These are phyloP conservation scores for Candida xyloterini DNA, from an alignment of 805 yeast species.

Conservation along the genomic window DNA sequence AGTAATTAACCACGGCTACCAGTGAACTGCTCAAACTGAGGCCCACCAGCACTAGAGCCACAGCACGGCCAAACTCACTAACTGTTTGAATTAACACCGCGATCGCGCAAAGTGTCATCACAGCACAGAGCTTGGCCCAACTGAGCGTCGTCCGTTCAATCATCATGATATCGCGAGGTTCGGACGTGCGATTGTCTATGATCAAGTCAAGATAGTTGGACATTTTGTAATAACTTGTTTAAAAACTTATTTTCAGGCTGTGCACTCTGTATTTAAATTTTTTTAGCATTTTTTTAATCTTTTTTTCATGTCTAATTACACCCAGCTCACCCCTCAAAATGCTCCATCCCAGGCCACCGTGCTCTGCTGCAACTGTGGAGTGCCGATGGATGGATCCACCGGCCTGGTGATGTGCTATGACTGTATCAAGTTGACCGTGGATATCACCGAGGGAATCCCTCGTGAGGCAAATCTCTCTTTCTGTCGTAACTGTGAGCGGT, in stretches of 20 bases:
- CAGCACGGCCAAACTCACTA: constrained; percentile 20
- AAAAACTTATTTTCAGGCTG: constrained; percentile 1
- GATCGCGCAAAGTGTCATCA: constrained; percentile 44
- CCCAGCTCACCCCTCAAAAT: constrained; percentile 38
- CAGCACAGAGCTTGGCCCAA: constrained; percentile 45
- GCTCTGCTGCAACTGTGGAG: constrained; percentile 97
- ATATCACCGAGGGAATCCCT: constrained; percentile 91
- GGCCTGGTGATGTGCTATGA: constrained; percentile 96
- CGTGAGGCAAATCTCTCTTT: constrained; percentile 91
- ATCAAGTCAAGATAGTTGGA: constrained; percentile 22
- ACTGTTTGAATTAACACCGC: constrained; percentile 47
- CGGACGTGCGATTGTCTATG: constrained; percentile 40
- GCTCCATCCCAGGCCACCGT: constrained; percentile 62
- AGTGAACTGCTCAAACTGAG: constrained; percentile 39
- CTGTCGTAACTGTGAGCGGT: constrained; percentile 96
- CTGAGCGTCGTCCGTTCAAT: constrained; percentile 51
- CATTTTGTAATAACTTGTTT: background rate
- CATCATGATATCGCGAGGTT: constrained; percentile 54
- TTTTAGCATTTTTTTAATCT: constrained; percentile 1
- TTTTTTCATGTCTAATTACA: constrained; percentile 43
- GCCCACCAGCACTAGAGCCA: constrained; percentile 29
- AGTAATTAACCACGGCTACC: constrained; percentile 41
- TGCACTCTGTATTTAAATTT: background rate
- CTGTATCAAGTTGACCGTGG: constrained; percentile 90
- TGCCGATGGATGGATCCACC: constrained; percentile 92